A percentile compares a stretch with the other conserved stretches of the same genome.
Conservation (phyloP, 768 basidiomycete genomes). For the Suillus clintonianus region DNA sequence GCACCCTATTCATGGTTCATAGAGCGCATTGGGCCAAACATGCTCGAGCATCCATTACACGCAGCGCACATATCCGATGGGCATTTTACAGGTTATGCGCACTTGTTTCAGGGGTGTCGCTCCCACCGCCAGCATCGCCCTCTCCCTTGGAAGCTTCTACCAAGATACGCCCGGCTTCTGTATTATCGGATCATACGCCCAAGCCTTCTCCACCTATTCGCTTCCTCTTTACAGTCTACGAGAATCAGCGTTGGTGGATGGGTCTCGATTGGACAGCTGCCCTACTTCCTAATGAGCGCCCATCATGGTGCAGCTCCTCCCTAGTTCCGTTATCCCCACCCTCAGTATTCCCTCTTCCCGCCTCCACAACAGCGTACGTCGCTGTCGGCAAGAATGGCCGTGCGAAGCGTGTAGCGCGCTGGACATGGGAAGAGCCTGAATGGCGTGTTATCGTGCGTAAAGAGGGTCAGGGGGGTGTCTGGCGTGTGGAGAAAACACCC, state of each 20-base stretch:
- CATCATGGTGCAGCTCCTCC: constrained; percentile 76
- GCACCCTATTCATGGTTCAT: constrained; percentile 60
- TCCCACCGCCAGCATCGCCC: constrained; percentile 40
- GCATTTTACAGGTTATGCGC: constrained; percentile 52
- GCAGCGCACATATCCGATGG: constrained; percentile 73
- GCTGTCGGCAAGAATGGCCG: constrained; percentile 47
- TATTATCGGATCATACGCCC: constrained; percentile 19
- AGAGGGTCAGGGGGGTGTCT: constrained; percentile 52
- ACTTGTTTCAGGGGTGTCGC: constrained; percentile 54
- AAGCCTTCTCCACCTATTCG: constrained; percentile 43
- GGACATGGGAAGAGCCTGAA: constrained; percentile 91
- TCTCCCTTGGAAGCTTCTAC: constrained; percentile 28
- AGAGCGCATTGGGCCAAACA: constrained; percentile 68
- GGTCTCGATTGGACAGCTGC: constrained; percentile 96
- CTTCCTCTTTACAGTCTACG: constrained; percentile 88
- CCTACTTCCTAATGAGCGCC: constrained; percentile 84
- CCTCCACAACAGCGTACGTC: constrained; percentile 60
- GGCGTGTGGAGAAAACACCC: constrained; percentile 62
- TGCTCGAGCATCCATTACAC: constrained; percentile 55
- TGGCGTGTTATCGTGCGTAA: constrained; percentile 75
- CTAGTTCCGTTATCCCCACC: constrained; percentile 69
- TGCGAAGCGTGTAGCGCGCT: constrained; percentile 74
- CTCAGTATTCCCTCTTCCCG: constrained; percentile 64
- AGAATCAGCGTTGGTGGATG: constrained; percentile 98
- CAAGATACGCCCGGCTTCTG: constrained; percentile 20